phyloP scores from a whole-genome alignment of 495 filamentous ascomycete species.

The Bacidia rubella region DNA sequence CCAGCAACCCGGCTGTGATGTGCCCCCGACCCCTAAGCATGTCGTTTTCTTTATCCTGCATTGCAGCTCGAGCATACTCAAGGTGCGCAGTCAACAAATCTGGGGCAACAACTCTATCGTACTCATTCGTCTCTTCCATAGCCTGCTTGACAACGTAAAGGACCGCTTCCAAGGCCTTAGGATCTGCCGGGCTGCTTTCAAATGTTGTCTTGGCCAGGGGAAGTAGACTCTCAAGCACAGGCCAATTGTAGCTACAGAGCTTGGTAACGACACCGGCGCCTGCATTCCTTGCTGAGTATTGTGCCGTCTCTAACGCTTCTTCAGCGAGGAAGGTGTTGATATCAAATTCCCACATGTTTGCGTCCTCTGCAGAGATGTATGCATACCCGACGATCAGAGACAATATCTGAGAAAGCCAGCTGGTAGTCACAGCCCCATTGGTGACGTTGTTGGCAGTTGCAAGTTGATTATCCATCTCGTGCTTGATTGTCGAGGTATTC shows the following conservation, averaged over 20 bases:
- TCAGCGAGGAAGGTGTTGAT: conserved; percentile 90
- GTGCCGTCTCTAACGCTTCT: conserved; percentile 88
- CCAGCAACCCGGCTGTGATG: conserved; percentile 64
- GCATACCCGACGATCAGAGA: conserved; percentile 69
- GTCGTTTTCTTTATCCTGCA: conserved; percentile 44
- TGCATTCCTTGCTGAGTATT: conserved; percentile 86
- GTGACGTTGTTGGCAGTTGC: conserved; percentile 39
- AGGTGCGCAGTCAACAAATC: conserved; percentile 59
- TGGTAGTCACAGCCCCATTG: conserved; percentile 25
- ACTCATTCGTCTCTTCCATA: conserved; percentile 67
- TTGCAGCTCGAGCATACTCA: conserved; percentile 64
- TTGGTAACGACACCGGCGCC: conserved; percentile 85
- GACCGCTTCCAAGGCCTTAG: conserved; percentile 52
- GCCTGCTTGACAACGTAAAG: conserved; percentile 72
- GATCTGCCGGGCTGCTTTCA: conserved; percentile 30
- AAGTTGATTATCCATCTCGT: conserved; percentile 66
- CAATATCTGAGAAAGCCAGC: conserved; percentile 73
- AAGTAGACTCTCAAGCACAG: conserved; percentile 59
- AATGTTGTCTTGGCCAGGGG: conserved; percentile 59
- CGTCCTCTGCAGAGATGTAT: conserved; percentile 87
- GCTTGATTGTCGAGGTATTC: conserved; percentile 68
- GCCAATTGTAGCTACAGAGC: conserved; percentile 64
- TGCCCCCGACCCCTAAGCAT: conserved; percentile 77
- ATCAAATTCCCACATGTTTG: conserved; percentile 91
- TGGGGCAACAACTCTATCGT: conserved; percentile 46